phyloP scores from a whole-genome alignment of 208 protist species.

The Leishmania amazonensis region DNA sequence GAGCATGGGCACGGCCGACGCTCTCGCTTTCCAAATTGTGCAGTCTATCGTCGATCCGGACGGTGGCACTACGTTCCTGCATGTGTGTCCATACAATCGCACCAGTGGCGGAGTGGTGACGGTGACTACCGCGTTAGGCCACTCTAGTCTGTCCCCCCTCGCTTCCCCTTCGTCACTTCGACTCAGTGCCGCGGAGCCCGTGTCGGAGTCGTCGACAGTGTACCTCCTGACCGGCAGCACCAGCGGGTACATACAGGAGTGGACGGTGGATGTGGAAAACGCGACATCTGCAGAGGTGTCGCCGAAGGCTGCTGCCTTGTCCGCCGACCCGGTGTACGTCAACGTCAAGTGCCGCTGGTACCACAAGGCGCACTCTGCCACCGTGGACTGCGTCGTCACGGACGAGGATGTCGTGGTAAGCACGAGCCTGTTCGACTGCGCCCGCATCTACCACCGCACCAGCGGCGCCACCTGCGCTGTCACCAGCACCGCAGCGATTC shows the following conservation, averaged over 20 bases:
- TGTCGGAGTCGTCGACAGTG: neutral
- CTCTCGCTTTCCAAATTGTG: constrained; percentile 15
- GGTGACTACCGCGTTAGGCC: neutral
- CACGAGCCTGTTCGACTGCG: constrained; percentile 65
- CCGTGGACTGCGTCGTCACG: constrained; percentile 49
- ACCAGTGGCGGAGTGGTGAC: neutral
- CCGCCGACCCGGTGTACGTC: neutral
- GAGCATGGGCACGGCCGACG: neutral
- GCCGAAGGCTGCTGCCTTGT: neutral
- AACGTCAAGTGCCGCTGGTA: constrained; percentile 45
- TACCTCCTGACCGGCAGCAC: constrained; percentile 53
- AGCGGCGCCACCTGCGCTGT: constrained; percentile 30
- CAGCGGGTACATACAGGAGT: constrained; percentile 64
- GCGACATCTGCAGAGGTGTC: neutral
- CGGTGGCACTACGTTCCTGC: constrained; percentile 27
- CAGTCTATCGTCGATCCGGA: constrained; percentile 23
- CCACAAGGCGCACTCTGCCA: constrained; percentile 58
- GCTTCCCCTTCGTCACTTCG: neutral
- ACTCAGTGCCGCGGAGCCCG: neutral
- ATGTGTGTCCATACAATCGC: constrained; percentile 26
- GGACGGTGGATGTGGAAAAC: constrained; percentile 26
- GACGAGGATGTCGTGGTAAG: constrained; percentile 67
- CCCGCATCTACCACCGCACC: constrained; percentile 43
- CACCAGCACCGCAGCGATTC: constrained; percentile 27
- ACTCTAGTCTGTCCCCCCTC: neutral